Base-by-base conservation (phyloP, 1,284 basidiomycete species). In the Ganoderma meredithae region DNA sequence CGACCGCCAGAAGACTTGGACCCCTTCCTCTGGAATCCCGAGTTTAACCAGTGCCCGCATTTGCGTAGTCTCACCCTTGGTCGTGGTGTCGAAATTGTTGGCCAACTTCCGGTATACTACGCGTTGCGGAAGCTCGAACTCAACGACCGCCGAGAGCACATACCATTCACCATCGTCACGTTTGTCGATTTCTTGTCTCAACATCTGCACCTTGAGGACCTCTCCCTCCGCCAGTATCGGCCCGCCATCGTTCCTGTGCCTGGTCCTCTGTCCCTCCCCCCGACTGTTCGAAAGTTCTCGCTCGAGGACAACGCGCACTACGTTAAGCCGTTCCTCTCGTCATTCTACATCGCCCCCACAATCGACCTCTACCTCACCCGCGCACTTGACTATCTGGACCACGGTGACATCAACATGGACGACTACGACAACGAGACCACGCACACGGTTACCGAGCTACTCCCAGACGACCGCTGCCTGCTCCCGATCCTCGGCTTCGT, bases 291-390 rank as follows among this genome's bases (percentile, higher is more conserved):
- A 27, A 61, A 61, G 41, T 49, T 68, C 40, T 41, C 47, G 22
- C 49, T 65, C 47, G 40, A 65, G 12, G 67, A 69, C 47, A 62
- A 65, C 55, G 47, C 64, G 25, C 36, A 60, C 47, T 69, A 65
- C 31, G 49, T 58, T 5, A 59, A 59, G 25, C 60, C 63, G 19
- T 69, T 69, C 55, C 67, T 69, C 47, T 62, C 63, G 12, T 17
- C 64, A 1, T 65, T 69, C 60, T 9, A 19, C 43, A n/a, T 65
- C 56, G 17, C 53, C 1, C 60, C 60, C 9, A 19, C 52, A 5
- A 55, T 65, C 8, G 33, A 69, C 40, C 36, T 69, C 31, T 10
- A 49, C 9, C 27, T 65, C 13, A 43, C 33, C 8, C 64, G 64
- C n/a, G 22, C 40, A 2, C 53, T 55, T n/a, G 64, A 69, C 39